Evolutionary conservation across 1,284 basidiomycete genomes (phyloP).

Genomic region (Cerrena zonata): DNA sequence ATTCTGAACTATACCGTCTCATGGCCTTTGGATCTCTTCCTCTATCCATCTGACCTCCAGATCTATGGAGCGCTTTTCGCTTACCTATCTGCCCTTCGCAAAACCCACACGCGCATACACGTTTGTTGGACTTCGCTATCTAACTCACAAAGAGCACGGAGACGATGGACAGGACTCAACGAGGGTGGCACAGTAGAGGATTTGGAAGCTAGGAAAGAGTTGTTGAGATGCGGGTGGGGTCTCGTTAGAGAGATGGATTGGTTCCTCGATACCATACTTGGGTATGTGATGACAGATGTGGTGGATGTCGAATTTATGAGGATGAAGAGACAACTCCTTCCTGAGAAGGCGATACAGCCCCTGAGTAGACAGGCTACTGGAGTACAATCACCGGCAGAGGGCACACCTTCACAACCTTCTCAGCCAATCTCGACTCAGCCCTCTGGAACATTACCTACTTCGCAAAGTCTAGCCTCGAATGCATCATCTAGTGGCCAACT

Average conservation of each 20-base stretch:
- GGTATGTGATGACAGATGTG: conserved; percentile 86
- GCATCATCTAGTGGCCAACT: conserved; percentile 34
- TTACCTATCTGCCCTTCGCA: conserved; percentile 77
- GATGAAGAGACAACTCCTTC: conserved; percentile 53
- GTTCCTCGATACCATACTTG: conserved; percentile 79
- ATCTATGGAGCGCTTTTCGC: conserved; percentile 76
- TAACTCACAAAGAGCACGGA: conserved; percentile 72
- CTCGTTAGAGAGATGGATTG: conserved; percentile 82
- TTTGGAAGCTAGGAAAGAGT: conserved; percentile 52
- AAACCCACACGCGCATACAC: conserved; percentile 75
- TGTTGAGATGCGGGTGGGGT: conserved; percentile 80
- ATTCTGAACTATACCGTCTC: conserved; percentile 62
- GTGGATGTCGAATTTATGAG: conserved; percentile 77
- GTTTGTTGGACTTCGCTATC: conserved; percentile 79
- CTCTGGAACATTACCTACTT: conserved; percentile 15
- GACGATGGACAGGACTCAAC: conserved; percentile 79
- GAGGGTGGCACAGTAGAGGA: conserved; percentile 79
- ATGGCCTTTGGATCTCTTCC: conserved; percentile 87
- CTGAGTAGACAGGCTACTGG: conserved; percentile 21
- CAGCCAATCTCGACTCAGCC: conserved; percentile 10
- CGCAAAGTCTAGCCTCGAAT: conserved; percentile 20
- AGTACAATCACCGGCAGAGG: conserved; percentile 6
- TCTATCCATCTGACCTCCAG: conserved; percentile 68
- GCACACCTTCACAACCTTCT: background rate
- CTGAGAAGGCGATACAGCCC: background rate